phyloP scores from a whole-genome alignment of 495 filamentous ascomycete species.

The Annulohypoxylon bovei region DNA sequence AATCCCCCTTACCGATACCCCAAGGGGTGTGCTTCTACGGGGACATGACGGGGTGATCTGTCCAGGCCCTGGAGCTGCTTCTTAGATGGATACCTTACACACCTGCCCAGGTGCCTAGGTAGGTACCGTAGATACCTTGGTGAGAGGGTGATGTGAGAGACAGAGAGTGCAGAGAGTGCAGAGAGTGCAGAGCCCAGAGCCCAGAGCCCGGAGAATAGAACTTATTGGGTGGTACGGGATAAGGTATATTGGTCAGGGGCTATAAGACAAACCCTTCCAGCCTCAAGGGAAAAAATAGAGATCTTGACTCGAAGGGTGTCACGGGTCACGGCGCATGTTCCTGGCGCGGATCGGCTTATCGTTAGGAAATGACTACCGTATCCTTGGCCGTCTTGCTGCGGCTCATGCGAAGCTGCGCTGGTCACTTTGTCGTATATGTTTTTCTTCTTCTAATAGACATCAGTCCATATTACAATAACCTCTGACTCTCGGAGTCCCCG shows the following conservation, averaged over 20 bases:
- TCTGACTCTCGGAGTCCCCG: neutral
- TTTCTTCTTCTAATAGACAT: slow-evolving; percentile 7
- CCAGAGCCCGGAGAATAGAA: slow-evolving; percentile 28
- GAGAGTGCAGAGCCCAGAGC: neutral
- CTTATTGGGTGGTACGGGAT: slow-evolving; percentile 38
- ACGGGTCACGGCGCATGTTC: slow-evolving; percentile 35
- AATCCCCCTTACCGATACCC: slow-evolving; percentile 34
- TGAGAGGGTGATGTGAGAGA: slow-evolving; percentile 26
- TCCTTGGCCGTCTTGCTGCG: slow-evolving; percentile 21
- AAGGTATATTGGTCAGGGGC: slow-evolving; percentile 37
- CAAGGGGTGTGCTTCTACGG: slow-evolving; percentile 37
- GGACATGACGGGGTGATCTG: slow-evolving; percentile 27
- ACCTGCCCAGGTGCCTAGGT: neutral
- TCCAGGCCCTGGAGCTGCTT: slow-evolving; percentile 12
- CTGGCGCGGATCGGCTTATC: slow-evolving; percentile 32
- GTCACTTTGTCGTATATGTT: neutral
- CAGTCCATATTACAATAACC: slow-evolving; percentile 16
- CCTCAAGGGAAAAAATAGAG: slow-evolving; percentile 21
- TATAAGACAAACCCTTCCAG: slow-evolving; percentile 41
- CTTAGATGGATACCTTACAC: slow-evolving; percentile 18
- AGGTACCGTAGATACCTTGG: slow-evolving; percentile 20
- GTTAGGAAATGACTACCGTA: slow-evolving; percentile 16
- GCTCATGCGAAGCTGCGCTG: slow-evolving; percentile 4
- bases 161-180: neutral
- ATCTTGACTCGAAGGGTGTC: slow-evolving; percentile 34